Evolutionary conservation across 768 basidiomycete species (phyloP).

Genomic region (Brasilioporus rufonigricans): DNA sequence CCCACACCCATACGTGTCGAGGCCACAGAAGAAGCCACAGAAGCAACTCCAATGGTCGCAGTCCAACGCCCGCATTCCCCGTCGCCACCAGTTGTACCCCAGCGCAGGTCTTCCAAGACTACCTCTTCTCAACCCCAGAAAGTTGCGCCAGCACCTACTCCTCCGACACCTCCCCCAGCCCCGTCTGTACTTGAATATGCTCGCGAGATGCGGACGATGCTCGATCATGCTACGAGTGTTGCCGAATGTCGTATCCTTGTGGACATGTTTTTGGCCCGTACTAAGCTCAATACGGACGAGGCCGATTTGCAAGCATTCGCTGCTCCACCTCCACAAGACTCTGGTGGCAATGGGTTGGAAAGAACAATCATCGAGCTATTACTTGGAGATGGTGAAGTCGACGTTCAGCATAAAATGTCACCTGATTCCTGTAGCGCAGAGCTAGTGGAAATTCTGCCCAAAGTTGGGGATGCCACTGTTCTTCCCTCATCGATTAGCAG

Average conservation of each 20-base stretch:
- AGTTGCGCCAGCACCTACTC: slow-evolving; percentile 10
- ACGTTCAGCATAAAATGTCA: neutral
- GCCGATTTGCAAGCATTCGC: slow-evolving; percentile 30
- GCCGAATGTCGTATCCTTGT: slow-evolving; percentile 85
- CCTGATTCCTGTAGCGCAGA: neutral
- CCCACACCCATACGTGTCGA: slow-evolving; percentile 4
- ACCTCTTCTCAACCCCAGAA: slow-evolving; percentile 8
- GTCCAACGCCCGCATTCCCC: slow-evolving; percentile 4
- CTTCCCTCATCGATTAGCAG: neutral
- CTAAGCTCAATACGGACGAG: slow-evolving; percentile 40
- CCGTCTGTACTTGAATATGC: slow-evolving; percentile 44
- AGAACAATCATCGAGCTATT: slow-evolving; percentile 49
- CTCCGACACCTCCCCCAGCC: slow-evolving; percentile 18
- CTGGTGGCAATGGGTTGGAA: slow-evolving; percentile 36
- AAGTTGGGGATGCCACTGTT: neutral
- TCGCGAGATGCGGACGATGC: slow-evolving; percentile 63
- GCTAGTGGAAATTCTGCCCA: neutral
- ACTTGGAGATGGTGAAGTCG: slow-evolving; percentile 27
- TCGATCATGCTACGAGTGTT: slow-evolving; percentile 66
- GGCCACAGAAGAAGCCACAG: neutral
- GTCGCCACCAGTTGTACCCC: slow-evolving; percentile 2
- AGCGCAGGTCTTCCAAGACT: slow-evolving; percentile 15
- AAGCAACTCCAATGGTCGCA: neutral
- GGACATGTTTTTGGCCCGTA: slow-evolving; percentile 74
- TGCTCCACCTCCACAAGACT: slow-evolving; percentile 36